These are phyloP conservation scores for Cyclotella kingstonii DNA, from an alignment of 108 stramenopile genomes.

Conservation along the genomic window DNA sequence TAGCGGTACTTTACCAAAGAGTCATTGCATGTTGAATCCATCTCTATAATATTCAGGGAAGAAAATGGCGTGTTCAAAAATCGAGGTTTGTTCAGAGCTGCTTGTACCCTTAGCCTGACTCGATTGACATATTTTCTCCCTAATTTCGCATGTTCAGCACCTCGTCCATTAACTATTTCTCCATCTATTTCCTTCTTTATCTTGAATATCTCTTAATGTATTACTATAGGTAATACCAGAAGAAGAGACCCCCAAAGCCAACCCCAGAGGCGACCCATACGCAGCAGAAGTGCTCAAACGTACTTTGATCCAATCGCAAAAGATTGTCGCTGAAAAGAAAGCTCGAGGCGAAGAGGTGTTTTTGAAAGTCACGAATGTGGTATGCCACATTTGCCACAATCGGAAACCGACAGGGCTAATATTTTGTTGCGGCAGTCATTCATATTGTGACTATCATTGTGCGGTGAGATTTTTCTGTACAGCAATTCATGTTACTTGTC, in stretches of 20 bases:
- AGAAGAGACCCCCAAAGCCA: conserved; percentile 13
- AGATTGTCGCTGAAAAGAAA: conserved; percentile 1
- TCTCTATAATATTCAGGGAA: no score
- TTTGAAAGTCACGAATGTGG: conserved; percentile 14
- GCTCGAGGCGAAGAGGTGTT: conserved; percentile 15
- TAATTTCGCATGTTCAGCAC: no score
- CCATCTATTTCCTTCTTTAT: no score
- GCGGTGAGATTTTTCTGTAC: conserved; percentile 29
- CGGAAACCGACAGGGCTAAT: conserved; percentile 24
- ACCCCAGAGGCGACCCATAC: conserved; percentile 8
- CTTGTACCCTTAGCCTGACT: no score
- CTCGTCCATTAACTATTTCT: no score
- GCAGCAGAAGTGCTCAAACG: conserved; percentile 33
- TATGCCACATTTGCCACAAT: conserved; percentile 72
- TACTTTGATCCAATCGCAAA: conserved; percentile 20
- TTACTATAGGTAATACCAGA: conserved; percentile 21
- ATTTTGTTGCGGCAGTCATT: conserved; percentile 63
- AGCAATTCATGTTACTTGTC: background rate
- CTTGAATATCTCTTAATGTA: no score
- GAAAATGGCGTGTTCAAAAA: no score
- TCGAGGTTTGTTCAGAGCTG: no score
- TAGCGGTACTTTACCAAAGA: no score
- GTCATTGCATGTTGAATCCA: no score
- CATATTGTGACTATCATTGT: conserved; percentile 58
- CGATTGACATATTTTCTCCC: no score